Evolutionary conservation across 2,329 filamentous ascomycete species (phyloP).

Genomic region (Pseudogymnoascus sp.): DNA sequence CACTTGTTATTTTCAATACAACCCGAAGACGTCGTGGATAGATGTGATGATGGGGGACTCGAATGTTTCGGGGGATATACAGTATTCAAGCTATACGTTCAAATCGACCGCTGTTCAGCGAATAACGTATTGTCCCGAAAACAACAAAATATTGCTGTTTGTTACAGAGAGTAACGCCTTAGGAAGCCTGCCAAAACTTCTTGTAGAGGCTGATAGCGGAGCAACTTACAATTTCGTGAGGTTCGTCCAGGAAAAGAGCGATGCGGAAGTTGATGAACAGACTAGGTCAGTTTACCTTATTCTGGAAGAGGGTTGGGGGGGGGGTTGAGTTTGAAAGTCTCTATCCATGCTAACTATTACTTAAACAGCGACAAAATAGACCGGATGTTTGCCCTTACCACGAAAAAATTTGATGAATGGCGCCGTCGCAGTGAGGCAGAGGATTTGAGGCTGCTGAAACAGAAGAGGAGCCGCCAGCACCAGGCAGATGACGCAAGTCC

Average conservation of each 20-base stretch:
- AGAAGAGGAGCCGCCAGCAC: neutral
- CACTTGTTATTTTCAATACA: neutral
- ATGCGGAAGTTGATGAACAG: neutral
- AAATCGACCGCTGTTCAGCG: neutral
- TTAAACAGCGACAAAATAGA: neutral
- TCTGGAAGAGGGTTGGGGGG: too few species aligned
- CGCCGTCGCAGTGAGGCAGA: neutral
- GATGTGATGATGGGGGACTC: neutral
- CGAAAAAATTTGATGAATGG: neutral
- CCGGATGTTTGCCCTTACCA: neutral
- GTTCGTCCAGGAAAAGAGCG: neutral
- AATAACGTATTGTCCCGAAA: neutral
- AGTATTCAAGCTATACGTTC: neutral
- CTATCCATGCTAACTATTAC: neutral
- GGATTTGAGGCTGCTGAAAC: neutral
- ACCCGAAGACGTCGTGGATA: neutral
- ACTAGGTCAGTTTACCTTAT: neutral
- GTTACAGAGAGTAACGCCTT: neutral
- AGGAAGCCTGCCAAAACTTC: neutral
- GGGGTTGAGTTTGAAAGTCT: neutral
- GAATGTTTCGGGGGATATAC: neutral
- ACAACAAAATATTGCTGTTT: neutral
- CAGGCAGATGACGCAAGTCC: neutral
- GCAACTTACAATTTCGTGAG: neutral
- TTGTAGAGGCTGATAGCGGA: neutral